A percentile compares a stretch with the other conserved stretches of the same genome.
Conservation (phyloP, 129 eudicot genomes). For the Flaveria trinervia region DNA sequence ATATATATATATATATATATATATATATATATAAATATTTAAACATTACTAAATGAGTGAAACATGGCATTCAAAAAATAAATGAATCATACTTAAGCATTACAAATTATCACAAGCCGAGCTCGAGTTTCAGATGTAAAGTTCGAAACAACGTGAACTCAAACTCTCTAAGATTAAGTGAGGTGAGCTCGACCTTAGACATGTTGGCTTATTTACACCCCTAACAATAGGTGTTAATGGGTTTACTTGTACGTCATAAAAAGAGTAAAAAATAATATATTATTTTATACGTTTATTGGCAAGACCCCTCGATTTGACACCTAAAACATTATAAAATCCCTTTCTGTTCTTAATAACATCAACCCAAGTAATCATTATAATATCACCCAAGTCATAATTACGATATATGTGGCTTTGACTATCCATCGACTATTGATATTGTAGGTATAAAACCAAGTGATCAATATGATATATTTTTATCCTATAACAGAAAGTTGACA, state of each 20-base stretch:
- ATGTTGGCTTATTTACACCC: neutral
- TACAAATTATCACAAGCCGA: neutral
- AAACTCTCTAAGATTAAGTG: neutral
- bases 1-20: too few species aligned
- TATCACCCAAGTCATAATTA: too few species aligned
- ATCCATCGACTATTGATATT: neutral
- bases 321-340: neutral
- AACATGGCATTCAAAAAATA: too few species aligned
- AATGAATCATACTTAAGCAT: neutral
- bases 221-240: neutral
- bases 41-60: too few species aligned
- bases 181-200: neutral
- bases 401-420: neutral
- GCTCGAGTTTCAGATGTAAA: neutral
- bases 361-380: neutral
- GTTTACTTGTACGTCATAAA: neutral
- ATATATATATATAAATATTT: too few species aligned
- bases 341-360: neutral
- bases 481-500: conserved; percentile 14
- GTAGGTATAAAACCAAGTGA: neutral
- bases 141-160: neutral
- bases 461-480: neutral
- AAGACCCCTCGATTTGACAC: neutral
- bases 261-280: neutral
- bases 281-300: neutral